Evolutionary conservation across 2,329 filamentous ascomycete species (phyloP), one percentile per base, ranked within the genome.

Genomic region (Xylariaceae sp.): DNA sequence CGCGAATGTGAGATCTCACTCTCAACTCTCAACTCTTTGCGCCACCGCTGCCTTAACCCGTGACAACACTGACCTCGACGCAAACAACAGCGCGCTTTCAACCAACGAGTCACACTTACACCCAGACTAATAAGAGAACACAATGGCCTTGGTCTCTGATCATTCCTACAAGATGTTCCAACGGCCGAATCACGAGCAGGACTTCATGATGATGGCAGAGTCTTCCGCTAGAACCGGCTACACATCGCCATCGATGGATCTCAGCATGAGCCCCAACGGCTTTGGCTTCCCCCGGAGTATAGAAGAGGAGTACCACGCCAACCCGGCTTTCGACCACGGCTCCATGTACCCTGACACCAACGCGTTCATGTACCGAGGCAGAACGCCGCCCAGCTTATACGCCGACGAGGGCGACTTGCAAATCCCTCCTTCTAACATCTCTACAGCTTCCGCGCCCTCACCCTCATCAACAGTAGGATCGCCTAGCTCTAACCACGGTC

Each of bases 401-500:
- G 67, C 73, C 17, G 82, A 84, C 48, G 82, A 84, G 55, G 70
- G 73, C 61, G 80, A 83, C 17, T 71, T 80, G 69, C 74, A 75
- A 60, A 68, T 81, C 23, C 78, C 80, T 13, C 82, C 80, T 35
- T 87, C 80, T 55, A 84, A 80, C 69, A 79, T 81, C 62, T 90
- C 80, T 62, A 85, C 81, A 61, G 80, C 79, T 23, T 88, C 83
- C 60, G 86, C 74, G 58, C 82, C 77, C 55, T 89, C 87, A 3
- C 78, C 86, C 5, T 88, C 86, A 1, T 89, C 87, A 7, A 84
- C 83, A 56, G 82, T 86, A 62, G 85, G 85, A 58, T 89, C 87
- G 18, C 87, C 87, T 30, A 83, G 85, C 67, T 86, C 85, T 1
- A 80, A 82, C 63, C 80, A 82, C 67, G 80, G 81, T 58, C 82